Conservation (phyloP, 73 alveolate genomes). For the Breviolum minutum region DNA sequence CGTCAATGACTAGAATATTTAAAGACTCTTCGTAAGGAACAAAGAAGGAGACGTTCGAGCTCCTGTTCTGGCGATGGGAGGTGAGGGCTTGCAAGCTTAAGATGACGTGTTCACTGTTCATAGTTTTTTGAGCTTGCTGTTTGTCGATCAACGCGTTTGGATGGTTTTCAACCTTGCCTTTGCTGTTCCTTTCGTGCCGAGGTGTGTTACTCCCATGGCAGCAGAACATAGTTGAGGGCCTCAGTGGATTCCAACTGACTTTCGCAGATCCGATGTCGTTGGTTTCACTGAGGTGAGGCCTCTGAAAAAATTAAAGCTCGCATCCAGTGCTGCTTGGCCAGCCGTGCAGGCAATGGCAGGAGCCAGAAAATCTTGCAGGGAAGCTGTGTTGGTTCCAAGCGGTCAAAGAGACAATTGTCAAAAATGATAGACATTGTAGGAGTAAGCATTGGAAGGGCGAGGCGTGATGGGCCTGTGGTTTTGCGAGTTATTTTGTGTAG, state of each 20-base stretch:
- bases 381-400: not conserved
- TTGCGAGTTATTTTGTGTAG: not conserved
- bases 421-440: not conserved
- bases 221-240: conserved; percentile 27
- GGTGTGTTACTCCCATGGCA: conserved; percentile 29
- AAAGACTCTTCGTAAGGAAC: not conserved
- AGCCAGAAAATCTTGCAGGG: not conserved
- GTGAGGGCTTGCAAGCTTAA: not conserved
- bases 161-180: not conserved
- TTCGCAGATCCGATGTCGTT: not conserved
- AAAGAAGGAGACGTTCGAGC: conserved; percentile 29
- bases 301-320: conserved; percentile 45
- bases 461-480: not conserved
- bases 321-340: conserved; percentile 64
- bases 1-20: not conserved
- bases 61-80: conserved; percentile 50
- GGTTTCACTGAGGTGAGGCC: conserved; percentile 13
- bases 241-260: not conserved
- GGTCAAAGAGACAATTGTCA: not conserved
- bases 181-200: not conserved
- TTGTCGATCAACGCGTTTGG: not conserved
- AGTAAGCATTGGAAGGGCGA: conserved; percentile 68
- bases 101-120: too few species aligned
- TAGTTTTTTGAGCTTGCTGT: not conserved
- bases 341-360: conserved; percentile 68